Evolutionary conservation across 2,329 filamentous ascomycete genomes (phyloP).

Genomic region (Exophiala bonariae): DNA sequence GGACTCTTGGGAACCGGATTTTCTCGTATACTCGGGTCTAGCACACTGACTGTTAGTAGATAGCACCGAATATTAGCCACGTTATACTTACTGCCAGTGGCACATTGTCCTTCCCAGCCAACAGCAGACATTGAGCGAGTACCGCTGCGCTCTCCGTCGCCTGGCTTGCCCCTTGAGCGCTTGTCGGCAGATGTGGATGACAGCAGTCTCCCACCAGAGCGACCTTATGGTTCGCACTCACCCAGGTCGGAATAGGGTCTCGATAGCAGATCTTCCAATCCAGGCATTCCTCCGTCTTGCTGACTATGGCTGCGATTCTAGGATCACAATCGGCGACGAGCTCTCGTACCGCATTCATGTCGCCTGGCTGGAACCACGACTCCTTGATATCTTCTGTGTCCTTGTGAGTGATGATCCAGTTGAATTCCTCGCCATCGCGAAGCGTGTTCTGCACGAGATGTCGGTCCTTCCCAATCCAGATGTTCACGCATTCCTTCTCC

Average conservation of each 20-base stretch:
- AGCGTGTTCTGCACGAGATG: conserved; percentile 52
- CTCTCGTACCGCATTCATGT: conserved; percentile 52
- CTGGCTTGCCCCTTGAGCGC: conserved; percentile 45
- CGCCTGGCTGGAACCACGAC: conserved; percentile 56
- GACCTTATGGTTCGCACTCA: conserved; percentile 28
- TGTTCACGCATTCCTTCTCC: conserved; percentile 52
- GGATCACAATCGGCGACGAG: conserved; percentile 55
- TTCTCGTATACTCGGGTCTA: conserved; percentile 40
- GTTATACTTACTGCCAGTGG: conserved; percentile 15
- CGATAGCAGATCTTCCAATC: conserved; percentile 36
- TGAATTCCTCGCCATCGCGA: conserved; percentile 42
- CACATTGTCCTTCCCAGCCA: conserved; percentile 20
- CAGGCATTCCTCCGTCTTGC: conserved; percentile 34
- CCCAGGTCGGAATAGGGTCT: conserved; percentile 29
- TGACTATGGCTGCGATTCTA: conserved; percentile 48
- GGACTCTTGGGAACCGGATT: conserved; percentile 39
- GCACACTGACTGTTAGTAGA: background rate
- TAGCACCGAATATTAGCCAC: background rate
- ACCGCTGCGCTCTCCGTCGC: conserved; percentile 45
- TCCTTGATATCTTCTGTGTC: conserved; percentile 51
- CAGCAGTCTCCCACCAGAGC: conserved; percentile 40
- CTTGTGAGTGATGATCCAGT: conserved; percentile 58
- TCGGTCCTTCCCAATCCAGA: conserved; percentile 56
- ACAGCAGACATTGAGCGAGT: conserved; percentile 26
- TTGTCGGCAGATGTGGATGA: conserved; percentile 43